Evolutionary conservation across 2,329 filamentous ascomycete species (phyloP).

Genomic region (Colletotrichum truncatum): DNA sequence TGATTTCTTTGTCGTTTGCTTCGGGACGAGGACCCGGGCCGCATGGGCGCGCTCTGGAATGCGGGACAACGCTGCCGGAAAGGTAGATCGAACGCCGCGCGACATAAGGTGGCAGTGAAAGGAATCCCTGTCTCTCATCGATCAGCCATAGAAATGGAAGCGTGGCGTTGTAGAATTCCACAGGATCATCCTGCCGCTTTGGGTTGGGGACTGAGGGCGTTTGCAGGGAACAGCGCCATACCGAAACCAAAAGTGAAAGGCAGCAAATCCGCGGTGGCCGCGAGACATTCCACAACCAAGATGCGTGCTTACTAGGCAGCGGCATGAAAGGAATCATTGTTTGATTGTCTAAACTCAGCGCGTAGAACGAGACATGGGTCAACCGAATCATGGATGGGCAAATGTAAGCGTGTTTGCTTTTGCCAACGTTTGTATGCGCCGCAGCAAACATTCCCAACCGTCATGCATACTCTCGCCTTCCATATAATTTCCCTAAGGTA

Average conservation of each 20-base stretch:
- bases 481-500: too few relatives aligned
- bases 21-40: neutral
- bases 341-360: neutral
- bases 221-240: neutral
- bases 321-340: neutral
- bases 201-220: neutral
- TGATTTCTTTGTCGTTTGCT: neutral
- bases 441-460: constrained; percentile 14
- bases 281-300: neutral
- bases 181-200: neutral
- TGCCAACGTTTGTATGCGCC: neutral
- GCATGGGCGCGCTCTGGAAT: neutral
- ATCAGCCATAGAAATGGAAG: neutral
- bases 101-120: neutral
- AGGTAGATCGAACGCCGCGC: too few relatives aligned
- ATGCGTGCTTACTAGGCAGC: neutral
- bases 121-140: neutral
- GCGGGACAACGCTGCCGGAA: neutral
- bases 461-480: too few relatives aligned
- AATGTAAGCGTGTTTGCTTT: neutral
- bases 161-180: neutral
- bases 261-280: neutral
- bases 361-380: neutral
- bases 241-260: neutral
- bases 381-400: neutral